phyloP scores from a whole-genome alignment of 2,329 filamentous ascomycete genomes.

The Pseudogymnoascus sp. region DNA sequence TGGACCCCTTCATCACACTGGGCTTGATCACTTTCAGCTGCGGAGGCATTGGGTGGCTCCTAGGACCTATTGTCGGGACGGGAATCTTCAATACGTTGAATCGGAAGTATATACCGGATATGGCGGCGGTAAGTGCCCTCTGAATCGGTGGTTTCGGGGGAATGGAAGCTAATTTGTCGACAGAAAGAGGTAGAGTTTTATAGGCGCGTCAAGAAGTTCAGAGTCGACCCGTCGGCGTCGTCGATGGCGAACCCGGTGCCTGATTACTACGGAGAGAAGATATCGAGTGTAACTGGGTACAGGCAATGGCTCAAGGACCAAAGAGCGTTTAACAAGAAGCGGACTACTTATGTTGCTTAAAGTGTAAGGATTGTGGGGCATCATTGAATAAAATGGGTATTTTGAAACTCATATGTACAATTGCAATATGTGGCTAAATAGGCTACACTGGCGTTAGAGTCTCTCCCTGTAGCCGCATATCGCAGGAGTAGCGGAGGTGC shows the following conservation, averaged over 20 bases:
- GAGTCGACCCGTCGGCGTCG: conserved; percentile 82
- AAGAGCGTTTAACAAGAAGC: conserved; percentile 89
- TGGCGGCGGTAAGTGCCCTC: conserved; percentile 51
- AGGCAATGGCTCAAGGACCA: conserved; percentile 96
- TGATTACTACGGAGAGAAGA: conserved; percentile 98
- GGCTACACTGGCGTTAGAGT: conserved; percentile 2
- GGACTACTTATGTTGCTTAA: conserved; percentile 23
- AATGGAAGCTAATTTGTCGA: conserved; percentile 1
- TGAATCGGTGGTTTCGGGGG: neutral
- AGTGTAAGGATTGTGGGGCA: neutral
- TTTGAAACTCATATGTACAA: conserved; percentile 3
- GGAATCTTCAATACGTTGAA: conserved; percentile 71
- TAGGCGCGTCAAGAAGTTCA: conserved; percentile 79
- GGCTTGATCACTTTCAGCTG: conserved; percentile 71
- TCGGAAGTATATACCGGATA: conserved; percentile 59
- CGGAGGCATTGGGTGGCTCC: conserved; percentile 77
- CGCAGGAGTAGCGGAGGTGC: neutral
- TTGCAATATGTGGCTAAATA: conserved; percentile 7
- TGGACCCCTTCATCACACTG: conserved; percentile 81
- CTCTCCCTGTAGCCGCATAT: conserved; percentile 7
- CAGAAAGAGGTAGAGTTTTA: conserved; percentile 94
- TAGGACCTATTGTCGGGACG: conserved; percentile 75
- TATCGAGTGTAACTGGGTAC: conserved; percentile 85
- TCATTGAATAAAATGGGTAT: conserved; percentile 1
- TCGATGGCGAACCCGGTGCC: conserved; percentile 77